Evolutionary conservation across 75 land plant genomes (phyloP).

Genomic region (Cryptomeria japonica): DNA sequence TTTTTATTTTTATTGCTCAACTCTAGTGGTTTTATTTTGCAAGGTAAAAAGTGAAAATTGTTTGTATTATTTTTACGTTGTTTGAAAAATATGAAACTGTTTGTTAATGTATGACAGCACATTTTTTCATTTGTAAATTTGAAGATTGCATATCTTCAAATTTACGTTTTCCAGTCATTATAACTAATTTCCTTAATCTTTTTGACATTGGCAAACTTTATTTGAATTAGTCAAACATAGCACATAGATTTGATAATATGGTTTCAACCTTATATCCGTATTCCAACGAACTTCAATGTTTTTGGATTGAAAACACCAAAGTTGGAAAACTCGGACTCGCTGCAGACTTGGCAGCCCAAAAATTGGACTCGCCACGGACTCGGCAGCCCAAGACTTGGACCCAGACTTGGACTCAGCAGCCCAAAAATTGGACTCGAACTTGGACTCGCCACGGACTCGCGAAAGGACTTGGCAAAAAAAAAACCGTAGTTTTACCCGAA

Average conservation of each 20-base stretch:
- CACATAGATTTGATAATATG: background rate
- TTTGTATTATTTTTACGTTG: background rate
- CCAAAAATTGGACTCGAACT: no score
- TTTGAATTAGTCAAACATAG: background rate
- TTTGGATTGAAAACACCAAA: background rate
- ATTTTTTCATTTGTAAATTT: background rate
- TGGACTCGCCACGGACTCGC: no score
- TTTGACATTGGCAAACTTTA: background rate
- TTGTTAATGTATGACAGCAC: background rate
- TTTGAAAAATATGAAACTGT: background rate
- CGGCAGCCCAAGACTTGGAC: no score
- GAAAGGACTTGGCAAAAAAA: no score
- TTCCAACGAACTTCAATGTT: no score
- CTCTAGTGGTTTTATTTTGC: background rate
- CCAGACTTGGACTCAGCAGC: no score
- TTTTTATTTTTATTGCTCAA: background rate
- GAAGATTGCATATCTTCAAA: background rate
- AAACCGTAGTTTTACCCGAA: no score
- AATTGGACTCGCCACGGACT: no score
- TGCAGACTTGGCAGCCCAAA: no score
- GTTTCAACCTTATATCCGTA: background rate
- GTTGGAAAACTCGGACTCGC: no score
- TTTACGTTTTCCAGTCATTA: background rate
- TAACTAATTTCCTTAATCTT: background rate
- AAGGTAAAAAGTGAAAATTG: background rate